Percentiles rank a stretch among this genome's conserved stretches.
Conservation (phyloP, 2,329 filamentous ascomycete species). For the Gliomastix tumulicola region DNA sequence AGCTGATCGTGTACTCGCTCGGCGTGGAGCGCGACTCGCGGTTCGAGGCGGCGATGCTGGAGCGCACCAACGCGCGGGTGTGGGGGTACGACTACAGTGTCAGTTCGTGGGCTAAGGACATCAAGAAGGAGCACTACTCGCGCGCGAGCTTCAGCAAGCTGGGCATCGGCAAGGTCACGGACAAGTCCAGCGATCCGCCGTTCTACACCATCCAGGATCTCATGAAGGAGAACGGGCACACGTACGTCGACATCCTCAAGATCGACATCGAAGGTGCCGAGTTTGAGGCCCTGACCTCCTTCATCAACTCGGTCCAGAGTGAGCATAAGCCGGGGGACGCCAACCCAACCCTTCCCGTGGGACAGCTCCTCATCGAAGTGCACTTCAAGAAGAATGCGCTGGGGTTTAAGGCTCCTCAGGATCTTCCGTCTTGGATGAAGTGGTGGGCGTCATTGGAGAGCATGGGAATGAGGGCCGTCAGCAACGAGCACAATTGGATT, state of each 20-base stretch:
- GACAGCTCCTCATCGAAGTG: constrained; percentile 12
- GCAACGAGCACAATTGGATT: neutral
- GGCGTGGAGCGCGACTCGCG: constrained; percentile 27
- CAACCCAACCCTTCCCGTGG: constrained; percentile 11
- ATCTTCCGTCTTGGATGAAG: neutral
- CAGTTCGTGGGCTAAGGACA: constrained; percentile 18
- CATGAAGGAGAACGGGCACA: constrained; percentile 27
- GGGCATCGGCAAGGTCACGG: constrained; percentile 20
- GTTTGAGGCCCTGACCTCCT: constrained; percentile 14
- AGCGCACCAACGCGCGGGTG: constrained; percentile 26
- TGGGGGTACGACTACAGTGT: constrained; percentile 32
- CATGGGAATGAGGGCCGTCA: neutral
- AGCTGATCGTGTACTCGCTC: constrained; percentile 24
- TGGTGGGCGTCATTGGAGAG: neutral
- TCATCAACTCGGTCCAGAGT: constrained; percentile 1
- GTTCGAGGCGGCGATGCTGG: constrained; percentile 28
- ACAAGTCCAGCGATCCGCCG: constrained; percentile 15
- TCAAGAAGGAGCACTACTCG: constrained; percentile 11
- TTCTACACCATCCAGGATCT: constrained; percentile 25
- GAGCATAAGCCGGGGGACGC: constrained; percentile 2
- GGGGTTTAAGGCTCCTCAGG: neutral
- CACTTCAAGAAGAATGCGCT: constrained; percentile 4
- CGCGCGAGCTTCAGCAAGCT: constrained; percentile 22
- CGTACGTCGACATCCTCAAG: constrained; percentile 30
- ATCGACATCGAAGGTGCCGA: constrained; percentile 30